Conservation (phyloP, 108 stramenopile species). For the Fistulifera pelliculosa region DNA sequence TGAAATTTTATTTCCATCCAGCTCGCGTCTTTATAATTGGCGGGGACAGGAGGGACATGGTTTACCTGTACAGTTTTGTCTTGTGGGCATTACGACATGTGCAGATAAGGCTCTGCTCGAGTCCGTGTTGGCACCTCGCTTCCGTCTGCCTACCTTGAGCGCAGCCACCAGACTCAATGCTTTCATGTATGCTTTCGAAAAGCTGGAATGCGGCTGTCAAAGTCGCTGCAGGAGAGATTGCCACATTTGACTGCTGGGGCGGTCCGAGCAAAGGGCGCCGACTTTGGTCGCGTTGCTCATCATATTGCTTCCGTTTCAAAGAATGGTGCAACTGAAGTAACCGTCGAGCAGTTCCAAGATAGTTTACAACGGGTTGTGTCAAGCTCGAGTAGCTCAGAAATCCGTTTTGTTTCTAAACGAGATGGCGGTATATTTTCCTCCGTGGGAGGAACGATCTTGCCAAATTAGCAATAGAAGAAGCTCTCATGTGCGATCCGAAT, state of each 20-base stretch:
- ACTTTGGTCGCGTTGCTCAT: conserved; percentile 35
- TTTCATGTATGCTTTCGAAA: conserved; percentile 37
- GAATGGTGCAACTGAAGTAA: neutral
- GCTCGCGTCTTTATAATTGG: conserved; percentile 55
- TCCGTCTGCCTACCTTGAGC: conserved; percentile 39
- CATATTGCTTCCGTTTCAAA: neutral
- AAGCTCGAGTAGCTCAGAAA: neutral
- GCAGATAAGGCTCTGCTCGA: conserved; percentile 50
- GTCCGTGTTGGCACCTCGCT: conserved; percentile 38
- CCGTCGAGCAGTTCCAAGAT: conserved; percentile 10
- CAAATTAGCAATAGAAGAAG: conserved; percentile 64
- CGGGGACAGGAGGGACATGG: conserved; percentile 23
- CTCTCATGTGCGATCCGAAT: conserved; percentile 49
- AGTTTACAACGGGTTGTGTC: neutral
- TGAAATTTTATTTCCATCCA: conserved; percentile 60
- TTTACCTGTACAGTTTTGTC: conserved; percentile 42
- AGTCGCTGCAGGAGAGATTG: conserved; percentile 21
- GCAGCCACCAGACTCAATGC: conserved; percentile 35
- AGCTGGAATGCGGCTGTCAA: conserved; percentile 24
- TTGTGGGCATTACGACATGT: conserved; percentile 70
- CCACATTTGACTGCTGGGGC: conserved; percentile 42
- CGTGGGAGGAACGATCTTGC: conserved; percentile 69
- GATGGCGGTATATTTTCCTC: conserved; percentile 25
- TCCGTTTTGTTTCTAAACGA: conserved; percentile 2
- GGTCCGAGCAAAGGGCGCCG: conserved; percentile 41